phyloP scores from a whole-genome alignment of 352 stramenopile genomes.

The Globisporangium alternatum region DNA sequence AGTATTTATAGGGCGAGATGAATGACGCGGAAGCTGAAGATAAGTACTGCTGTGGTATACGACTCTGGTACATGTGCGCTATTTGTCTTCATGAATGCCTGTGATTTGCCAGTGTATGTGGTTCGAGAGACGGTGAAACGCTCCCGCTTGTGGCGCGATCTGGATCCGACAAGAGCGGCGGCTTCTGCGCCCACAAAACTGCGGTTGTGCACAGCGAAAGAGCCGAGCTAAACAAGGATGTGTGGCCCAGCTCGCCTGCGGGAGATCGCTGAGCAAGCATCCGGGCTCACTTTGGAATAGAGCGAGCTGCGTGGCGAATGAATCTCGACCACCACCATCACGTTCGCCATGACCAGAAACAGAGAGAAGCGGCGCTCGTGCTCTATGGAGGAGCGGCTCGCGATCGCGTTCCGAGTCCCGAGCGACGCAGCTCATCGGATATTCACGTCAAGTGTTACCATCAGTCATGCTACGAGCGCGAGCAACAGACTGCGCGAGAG shows the following conservation, averaged over 20 bases:
- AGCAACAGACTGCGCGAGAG: slow-evolving; percentile 26
- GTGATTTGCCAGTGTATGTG: background rate
- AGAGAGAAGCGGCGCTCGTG: slow-evolving; percentile 4
- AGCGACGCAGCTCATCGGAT: slow-evolving; percentile 8
- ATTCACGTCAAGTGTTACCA: slow-evolving; percentile 15
- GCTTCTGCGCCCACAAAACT: background rate
- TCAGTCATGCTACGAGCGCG: slow-evolving; percentile 27
- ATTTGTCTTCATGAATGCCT: background rate
- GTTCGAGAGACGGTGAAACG: slow-evolving; percentile 9
- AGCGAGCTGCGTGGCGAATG: slow-evolving; percentile 10
- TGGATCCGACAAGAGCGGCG: background rate
- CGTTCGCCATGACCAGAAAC: slow-evolving; percentile 10
- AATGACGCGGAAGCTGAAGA: background rate
- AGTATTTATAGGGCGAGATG: slow-evolving; percentile 4
- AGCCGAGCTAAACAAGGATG: slow-evolving; percentile 5
- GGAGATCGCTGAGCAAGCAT: background rate
- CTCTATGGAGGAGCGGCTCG: background rate
- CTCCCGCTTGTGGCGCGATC: slow-evolving; percentile 4
- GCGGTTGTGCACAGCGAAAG: background rate
- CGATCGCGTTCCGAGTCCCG: slow-evolving; percentile 6
- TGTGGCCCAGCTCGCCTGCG: background rate
- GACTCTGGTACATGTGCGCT: background rate
- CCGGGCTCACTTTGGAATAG: background rate
- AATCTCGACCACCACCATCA: slow-evolving; percentile 11
- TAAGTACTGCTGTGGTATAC: background rate